Evolutionary conservation across 2,329 filamentous ascomycete genomes (phyloP), one percentile per base, ranked within the genome.

Genomic region (Xylariaceae sp.): DNA sequence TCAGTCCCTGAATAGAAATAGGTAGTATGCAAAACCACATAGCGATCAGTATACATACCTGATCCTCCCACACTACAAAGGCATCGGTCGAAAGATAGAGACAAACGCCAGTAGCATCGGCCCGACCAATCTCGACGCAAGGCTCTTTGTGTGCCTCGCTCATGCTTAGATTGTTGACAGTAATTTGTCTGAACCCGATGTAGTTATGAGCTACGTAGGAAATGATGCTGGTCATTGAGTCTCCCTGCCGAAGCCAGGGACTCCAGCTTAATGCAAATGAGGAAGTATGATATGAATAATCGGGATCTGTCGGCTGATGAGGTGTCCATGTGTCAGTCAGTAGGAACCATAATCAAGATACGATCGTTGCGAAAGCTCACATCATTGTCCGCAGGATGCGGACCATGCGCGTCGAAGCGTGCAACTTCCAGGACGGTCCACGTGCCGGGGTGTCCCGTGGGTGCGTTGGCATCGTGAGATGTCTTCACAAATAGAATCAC

Each of bases 21-120:
- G 8, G 48, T 5, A 30, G 23, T 5, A 30, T 5, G 23, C 23
- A 30, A 30, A 30, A 50, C 34, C 48, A 4, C 37, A 42, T 45
- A 7, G 2, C 5, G n/a, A 45, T n/a, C 8, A n/a, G 39, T n/a
- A 44, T 23, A 35, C 76, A 49, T 72, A 81, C 80, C 47, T 70
- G 73, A 51, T 82, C 76, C 64, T 85, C 82, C 75, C 82, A 85
- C 54, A 79, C 77, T 11, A 85, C 71, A 62, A 84, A 83, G 1
- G 82, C 77, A 63, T 84, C 82, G 0, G 77, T 71, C 0, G 75
- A 76, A 13, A 85, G 74, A 61, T 77, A 75, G 10, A 80, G 67
- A 63, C 83, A 85, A 13, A 80, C 76, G 0, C 80, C 78, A 42
- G 74, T 72, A 1, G 72, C 69, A 55, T 85, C 81, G 1, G 66